Conservation (phyloP, 2,329 filamentous ascomycete genomes). For the Alternaria infectoria region DNA sequence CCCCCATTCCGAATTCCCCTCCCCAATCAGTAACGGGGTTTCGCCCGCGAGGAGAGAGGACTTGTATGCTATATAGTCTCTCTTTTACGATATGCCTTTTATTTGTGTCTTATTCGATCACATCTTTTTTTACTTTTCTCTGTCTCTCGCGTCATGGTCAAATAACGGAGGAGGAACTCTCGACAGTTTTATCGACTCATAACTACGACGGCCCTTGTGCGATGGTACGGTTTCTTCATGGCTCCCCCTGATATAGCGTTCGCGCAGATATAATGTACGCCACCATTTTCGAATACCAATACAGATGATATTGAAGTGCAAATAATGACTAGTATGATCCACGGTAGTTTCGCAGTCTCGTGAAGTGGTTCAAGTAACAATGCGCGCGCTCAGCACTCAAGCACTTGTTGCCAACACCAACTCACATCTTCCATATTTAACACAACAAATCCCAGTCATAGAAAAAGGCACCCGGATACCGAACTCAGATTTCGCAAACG, state of each 20-base stretch:
- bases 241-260: neutral
- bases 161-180: neutral
- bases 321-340: neutral
- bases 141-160: neutral
- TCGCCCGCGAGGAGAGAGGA: constrained; percentile 1
- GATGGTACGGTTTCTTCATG: neutral
- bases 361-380: too few species aligned
- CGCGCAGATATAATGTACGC: neutral
- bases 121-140: neutral
- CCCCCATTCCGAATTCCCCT: neutral
- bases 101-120: neutral
- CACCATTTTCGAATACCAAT: neutral
- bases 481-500: neutral
- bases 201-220: neutral
- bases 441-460: neutral
- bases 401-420: neutral
- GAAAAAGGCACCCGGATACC: neutral
- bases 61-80: constrained; percentile 10
- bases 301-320: neutral
- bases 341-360: too few species aligned
- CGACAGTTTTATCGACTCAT: neutral
- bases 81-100: constrained; percentile 4
- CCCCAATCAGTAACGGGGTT: neutral
- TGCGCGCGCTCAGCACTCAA: too few species aligned
- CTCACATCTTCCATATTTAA: accelerated